These are phyloP conservation scores for Sechiopsis laciniata DNA, from an alignment of 306 rosid genomes.

Conservation along the genomic window DNA sequence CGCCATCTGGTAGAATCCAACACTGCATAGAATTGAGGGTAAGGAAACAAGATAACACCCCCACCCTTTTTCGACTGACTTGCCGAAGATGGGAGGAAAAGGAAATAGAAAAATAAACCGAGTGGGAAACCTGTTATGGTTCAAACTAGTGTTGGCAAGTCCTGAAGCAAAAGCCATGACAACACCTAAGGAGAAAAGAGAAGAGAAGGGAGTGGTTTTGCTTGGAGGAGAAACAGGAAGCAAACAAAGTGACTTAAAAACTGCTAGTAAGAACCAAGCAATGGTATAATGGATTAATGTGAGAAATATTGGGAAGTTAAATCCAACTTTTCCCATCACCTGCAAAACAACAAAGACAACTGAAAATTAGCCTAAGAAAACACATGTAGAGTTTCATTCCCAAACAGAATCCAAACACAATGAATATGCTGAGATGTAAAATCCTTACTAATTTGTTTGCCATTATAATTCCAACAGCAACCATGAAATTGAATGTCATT, in stretches of 20 bases:
- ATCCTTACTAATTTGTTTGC: slow-evolving; percentile 61
- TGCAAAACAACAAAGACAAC: slow-evolving; percentile 23
- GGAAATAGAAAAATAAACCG: not conserved
- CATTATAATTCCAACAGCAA: slow-evolving; percentile 67
- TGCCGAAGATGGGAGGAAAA: not conserved
- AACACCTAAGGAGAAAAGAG: slow-evolving; percentile 78
- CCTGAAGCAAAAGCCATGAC: slow-evolving; percentile 98
- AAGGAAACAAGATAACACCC: slow-evolving; percentile 23
- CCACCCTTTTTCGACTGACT: not conserved
- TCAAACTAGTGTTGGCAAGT: slow-evolving; percentile 89
- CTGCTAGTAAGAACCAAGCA: slow-evolving; percentile 81
- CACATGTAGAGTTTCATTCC: not conserved
- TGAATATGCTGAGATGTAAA: not conserved
- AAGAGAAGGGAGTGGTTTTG: slow-evolving; percentile 80
- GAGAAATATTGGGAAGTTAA: slow-evolving; percentile 79
- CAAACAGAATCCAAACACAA: not conserved
- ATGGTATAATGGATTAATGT: slow-evolving; percentile 70
- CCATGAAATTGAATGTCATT: slow-evolving; percentile 69
- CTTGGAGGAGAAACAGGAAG: slow-evolving; percentile 84
- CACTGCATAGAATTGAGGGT: slow-evolving; percentile 44
- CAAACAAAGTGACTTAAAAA: slow-evolving; percentile 61
- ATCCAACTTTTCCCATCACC: slow-evolving; percentile 97
- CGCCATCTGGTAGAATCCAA: slow-evolving; percentile 98
- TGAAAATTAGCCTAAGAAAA: not conserved
- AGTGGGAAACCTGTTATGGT: slow-evolving; percentile 64